Base-by-base conservation (phyloP, 371 early-diverging fungal genomes). In the Mucor sp. region DNA sequence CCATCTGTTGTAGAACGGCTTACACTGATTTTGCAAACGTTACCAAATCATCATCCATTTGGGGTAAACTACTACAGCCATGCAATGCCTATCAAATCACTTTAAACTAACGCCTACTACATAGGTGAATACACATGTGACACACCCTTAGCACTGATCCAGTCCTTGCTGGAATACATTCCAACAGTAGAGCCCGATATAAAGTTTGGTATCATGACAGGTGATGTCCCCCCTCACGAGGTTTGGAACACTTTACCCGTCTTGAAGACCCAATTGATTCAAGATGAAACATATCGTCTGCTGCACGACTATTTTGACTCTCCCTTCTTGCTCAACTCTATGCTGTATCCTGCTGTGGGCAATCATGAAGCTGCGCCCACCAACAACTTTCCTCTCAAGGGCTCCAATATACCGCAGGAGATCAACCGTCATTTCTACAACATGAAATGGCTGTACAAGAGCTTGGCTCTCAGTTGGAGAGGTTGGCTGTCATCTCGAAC, bases 141-240 rank as follows among this genome's bases (percentile, higher is more conserved):
- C 64, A 69, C 87, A 0, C 82, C 86, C 32, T 39, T 81, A 25
- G 62, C 72, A 37, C 50, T 87, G 62, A 78, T 84, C 4, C 73
- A 80, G 61, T 82, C 85, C 1, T 59, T 87, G 65, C 62, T 89
- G 19, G 70, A 75, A 33, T 78, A 75, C 65, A 76, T 79, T 43
- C 83, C 71, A 23, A 77, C 66, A 32, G 77, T 69, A 12, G 79
- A 74, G 23, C 79, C 82, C 19, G 67, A 81, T 21, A 70, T 78
- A 19, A 65, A 64, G 25, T 87, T 89, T 70, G 76, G 82, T 58
- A 81, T 89, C 23, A 68, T 89, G 57, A 86, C 87, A 5, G 89
- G 89, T 32, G 89, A 89, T 65, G 65, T 89, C 15, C 89, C 89
- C 28, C 87, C 89, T 11, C 89, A 89, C 28, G 86, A 89, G 64